phyloP scores from a whole-genome alignment of 352 stramenopile species.

The Thraustochytrium striatum region DNA sequence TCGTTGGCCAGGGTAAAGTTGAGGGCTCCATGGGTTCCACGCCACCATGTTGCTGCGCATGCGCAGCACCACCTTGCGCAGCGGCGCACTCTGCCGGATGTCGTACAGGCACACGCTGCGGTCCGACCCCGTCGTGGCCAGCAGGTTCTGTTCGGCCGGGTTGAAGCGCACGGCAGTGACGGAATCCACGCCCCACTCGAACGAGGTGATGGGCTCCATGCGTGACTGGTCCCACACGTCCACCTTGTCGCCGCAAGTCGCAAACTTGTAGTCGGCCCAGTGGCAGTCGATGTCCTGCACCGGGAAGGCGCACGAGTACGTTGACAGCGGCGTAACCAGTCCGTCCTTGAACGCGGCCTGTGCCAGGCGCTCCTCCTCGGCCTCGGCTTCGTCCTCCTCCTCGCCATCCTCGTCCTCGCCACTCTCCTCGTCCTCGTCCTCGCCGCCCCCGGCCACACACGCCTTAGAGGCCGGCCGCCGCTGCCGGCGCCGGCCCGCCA shows the following conservation, averaged over 20 bases:
- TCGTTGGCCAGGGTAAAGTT: conserved; percentile 99
- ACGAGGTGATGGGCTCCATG: conserved; percentile 84
- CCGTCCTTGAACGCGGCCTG: conserved; percentile 50
- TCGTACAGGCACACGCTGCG: conserved; percentile 86
- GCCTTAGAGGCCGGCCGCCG: not conserved
- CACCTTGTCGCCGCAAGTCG: conserved; percentile 78
- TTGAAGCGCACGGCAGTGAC: conserved; percentile 92
- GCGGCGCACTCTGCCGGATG: conserved; percentile 55
- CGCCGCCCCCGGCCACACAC: not conserved
- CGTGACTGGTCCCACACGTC: conserved; percentile 91
- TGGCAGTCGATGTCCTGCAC: conserved; percentile 96
- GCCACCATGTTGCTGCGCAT: conserved; percentile 96
- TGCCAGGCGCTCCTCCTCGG: conserved; percentile 71
- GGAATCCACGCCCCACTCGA: conserved; percentile 86
- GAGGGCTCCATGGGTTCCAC: conserved; percentile 99
- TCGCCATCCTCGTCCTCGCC: conserved; percentile 9
- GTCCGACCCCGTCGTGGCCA: conserved; percentile 91
- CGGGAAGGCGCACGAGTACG: conserved; percentile 50
- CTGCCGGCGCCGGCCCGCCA: not conserved
- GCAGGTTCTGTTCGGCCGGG: conserved; percentile 85
- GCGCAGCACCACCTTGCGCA: conserved; percentile 90
- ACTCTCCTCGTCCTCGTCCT: not conserved
- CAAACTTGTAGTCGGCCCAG: conserved; percentile 85
- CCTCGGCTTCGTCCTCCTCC: conserved; percentile 43
- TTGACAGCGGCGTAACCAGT: conserved; percentile 7